phyloP scores from a whole-genome alignment of 2,329 filamentous ascomycete genomes.

The Aspergillus glaucus region DNA sequence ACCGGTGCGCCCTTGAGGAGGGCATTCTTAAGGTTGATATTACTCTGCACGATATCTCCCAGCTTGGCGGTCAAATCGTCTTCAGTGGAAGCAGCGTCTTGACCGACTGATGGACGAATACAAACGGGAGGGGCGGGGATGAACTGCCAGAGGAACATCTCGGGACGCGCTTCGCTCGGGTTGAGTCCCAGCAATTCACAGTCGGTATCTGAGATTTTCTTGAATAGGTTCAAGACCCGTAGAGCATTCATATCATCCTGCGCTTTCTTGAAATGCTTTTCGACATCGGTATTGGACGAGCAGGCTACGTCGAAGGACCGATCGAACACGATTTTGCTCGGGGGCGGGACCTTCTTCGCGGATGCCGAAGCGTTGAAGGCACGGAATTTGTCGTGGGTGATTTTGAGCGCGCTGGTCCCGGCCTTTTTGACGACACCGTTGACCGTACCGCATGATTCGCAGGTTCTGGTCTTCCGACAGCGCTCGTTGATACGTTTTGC shows the following conservation, averaged over 20 bases:
- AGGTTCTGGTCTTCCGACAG: slow-evolving; percentile 78
- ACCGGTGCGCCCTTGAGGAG: slow-evolving; percentile 77
- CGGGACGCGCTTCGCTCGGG: slow-evolving; percentile 76
- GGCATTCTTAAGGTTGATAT: slow-evolving; percentile 76
- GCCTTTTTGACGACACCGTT: slow-evolving; percentile 93
- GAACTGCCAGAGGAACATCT: slow-evolving; percentile 98
- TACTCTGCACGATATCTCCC: slow-evolving; percentile 92
- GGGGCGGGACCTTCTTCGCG: slow-evolving; percentile 72
- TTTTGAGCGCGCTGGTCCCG: slow-evolving; percentile 73
- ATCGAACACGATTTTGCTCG: slow-evolving; percentile 78
- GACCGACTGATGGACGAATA: slow-evolving; percentile 86
- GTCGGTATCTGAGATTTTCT: slow-evolving; percentile 74
- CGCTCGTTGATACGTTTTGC: slow-evolving; percentile 84
- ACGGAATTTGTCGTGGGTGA: slow-evolving; percentile 87
- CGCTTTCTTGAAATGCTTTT: slow-evolving; percentile 85
- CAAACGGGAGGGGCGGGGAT: slow-evolving; percentile 90
- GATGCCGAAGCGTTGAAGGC: slow-evolving; percentile 84
- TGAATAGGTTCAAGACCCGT: slow-evolving; percentile 83
- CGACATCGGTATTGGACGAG: slow-evolving; percentile 70
- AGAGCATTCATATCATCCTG: slow-evolving; percentile 92
- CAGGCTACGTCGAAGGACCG: slow-evolving; percentile 76
- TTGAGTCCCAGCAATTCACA: slow-evolving; percentile 89
- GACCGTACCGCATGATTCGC: slow-evolving; percentile 70
- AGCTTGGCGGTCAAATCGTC: slow-evolving; percentile 95
- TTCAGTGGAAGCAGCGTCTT: slow-evolving; percentile 89